Evolutionary conservation across 129 eudicot species (phyloP).

Genomic region (Centella asiatica): DNA sequence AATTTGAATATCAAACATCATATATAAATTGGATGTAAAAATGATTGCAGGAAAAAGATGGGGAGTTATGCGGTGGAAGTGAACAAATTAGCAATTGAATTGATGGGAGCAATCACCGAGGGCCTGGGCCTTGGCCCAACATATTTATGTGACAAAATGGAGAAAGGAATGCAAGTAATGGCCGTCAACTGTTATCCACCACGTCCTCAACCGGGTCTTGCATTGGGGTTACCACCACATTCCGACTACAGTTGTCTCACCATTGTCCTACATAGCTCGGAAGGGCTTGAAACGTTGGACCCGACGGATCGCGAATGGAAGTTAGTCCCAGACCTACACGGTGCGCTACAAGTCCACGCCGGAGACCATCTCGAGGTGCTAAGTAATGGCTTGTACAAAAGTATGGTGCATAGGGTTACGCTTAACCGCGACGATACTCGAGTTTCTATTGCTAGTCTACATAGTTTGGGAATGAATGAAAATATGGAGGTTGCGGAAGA

Average conservation of each 20-base stretch:
- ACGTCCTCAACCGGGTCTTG: conserved; percentile 44
- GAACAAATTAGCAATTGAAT: conserved; percentile 28
- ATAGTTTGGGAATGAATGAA: conserved; percentile 53
- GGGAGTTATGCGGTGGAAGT: conserved; percentile 30
- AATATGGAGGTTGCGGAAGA: conserved; percentile 45
- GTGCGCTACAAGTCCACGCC: conserved; percentile 44
- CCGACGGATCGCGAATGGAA: conserved; percentile 26
- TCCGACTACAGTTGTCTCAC: conserved; percentile 56
- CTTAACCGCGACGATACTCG: conserved; percentile 34
- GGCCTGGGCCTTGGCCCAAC: conserved; percentile 48
- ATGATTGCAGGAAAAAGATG: conserved; percentile 38
- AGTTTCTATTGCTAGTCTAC: conserved; percentile 59
- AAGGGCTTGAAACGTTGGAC: conserved; percentile 46
- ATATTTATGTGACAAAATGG: conserved; percentile 29
- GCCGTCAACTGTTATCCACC: conserved; percentile 57
- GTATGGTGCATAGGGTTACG: conserved; percentile 45
- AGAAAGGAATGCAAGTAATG: conserved; percentile 49
- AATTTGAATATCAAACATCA: background rate
- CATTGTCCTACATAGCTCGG: conserved; percentile 41
- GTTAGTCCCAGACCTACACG: conserved; percentile 26
- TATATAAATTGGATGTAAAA: background rate
- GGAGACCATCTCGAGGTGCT: conserved; percentile 73
- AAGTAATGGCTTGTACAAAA: conserved; percentile 53
- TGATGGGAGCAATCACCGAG: conserved; percentile 41
- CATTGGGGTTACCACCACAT: conserved; percentile 63